Evolutionary conservation across 306 rosid genomes (phyloP).

Genomic region (Coriaria nepalensis): DNA sequence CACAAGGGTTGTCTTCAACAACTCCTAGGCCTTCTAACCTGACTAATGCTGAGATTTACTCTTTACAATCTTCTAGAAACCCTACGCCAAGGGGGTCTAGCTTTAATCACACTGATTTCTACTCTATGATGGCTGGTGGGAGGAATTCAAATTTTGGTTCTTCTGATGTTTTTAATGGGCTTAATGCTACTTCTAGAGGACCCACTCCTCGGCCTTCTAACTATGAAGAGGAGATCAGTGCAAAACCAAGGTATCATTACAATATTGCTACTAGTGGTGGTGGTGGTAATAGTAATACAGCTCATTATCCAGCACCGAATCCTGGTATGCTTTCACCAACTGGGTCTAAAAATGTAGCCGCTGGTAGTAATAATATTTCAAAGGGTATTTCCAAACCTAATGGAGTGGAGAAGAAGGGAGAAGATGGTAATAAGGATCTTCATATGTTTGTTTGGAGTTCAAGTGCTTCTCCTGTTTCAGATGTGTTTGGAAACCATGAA

Average conservation of each 20-base stretch:
- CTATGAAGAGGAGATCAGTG: slow-evolving; percentile 44
- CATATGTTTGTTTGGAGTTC: slow-evolving; percentile 97
- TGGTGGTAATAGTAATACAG: not conserved
- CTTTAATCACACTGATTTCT: slow-evolving; percentile 79
- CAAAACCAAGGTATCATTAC: slow-evolving; percentile 39
- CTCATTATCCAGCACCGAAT: slow-evolving; percentile 74
- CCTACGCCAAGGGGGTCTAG: slow-evolving; percentile 85
- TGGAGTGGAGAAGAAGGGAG: slow-evolving; percentile 35
- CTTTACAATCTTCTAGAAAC: slow-evolving; percentile 62
- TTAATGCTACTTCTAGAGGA: slow-evolving; percentile 48
- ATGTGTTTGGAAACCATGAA: slow-evolving; percentile 69
- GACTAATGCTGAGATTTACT: slow-evolving; percentile 83
- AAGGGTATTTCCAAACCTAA: slow-evolving; percentile 29
- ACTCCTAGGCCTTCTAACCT: slow-evolving; percentile 78
- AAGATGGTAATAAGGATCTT: slow-evolving; percentile 54
- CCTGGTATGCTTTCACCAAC: slow-evolving; percentile 82
- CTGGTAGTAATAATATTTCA: not conserved
- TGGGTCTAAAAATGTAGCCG: slow-evolving; percentile 25
- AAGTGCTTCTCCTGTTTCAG: slow-evolving; percentile 73
- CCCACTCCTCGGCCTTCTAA: slow-evolving; percentile 71
- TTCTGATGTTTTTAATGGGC: slow-evolving; percentile 42
- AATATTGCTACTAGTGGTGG: slow-evolving; percentile 7
- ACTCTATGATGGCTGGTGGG: slow-evolving; percentile 69
- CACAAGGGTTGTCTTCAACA: slow-evolving; percentile 56
- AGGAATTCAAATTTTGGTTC: slow-evolving; percentile 58